Conservation (phyloP, 768 basidiomycete species). For the Mycena vitilis region DNA sequence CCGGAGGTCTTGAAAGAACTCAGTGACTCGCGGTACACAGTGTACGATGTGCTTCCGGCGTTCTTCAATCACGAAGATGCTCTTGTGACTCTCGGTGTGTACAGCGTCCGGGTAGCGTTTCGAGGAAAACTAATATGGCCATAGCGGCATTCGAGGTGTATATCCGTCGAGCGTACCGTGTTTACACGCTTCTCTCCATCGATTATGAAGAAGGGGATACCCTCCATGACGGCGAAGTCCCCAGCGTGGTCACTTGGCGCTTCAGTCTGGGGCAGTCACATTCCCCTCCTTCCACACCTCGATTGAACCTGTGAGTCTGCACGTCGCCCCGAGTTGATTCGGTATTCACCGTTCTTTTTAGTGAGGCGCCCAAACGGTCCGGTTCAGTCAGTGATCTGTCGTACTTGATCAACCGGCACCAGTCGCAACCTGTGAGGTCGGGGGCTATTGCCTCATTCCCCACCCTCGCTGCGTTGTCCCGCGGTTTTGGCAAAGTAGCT, state of each 20-base stretch:
- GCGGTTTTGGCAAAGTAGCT: constrained; percentile 82
- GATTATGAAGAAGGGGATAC: constrained; percentile 96
- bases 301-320: constrained; percentile 59
- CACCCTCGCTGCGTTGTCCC: constrained; percentile 71
- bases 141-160: constrained; percentile 96
- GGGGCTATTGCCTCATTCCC: constrained; percentile 95
- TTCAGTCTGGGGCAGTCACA: constrained; percentile 94
- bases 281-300: constrained; percentile 87
- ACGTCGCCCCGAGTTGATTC: background rate
- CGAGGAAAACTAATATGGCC: constrained; percentile 20
- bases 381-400: constrained; percentile 96
- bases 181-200: constrained; percentile 89
- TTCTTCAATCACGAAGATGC: constrained; percentile 93
- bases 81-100: constrained; percentile 84
- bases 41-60: constrained; percentile 95
- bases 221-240: constrained; percentile 84
- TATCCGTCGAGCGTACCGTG: constrained; percentile 93
- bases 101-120: background rate
- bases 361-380: constrained; percentile 70
- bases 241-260: constrained; percentile 88
- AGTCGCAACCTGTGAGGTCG: constrained; percentile 89
- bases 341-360: constrained; percentile 32
- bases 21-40: constrained; percentile 95
- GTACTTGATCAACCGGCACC: constrained; percentile 88
- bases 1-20: constrained; percentile 91